A percentile compares a stretch with the other conserved stretches of the same genome.
phyloP scores from a whole-genome alignment of 192 early-diverging fungal genomes.

The Obelidium mucronatum region DNA sequence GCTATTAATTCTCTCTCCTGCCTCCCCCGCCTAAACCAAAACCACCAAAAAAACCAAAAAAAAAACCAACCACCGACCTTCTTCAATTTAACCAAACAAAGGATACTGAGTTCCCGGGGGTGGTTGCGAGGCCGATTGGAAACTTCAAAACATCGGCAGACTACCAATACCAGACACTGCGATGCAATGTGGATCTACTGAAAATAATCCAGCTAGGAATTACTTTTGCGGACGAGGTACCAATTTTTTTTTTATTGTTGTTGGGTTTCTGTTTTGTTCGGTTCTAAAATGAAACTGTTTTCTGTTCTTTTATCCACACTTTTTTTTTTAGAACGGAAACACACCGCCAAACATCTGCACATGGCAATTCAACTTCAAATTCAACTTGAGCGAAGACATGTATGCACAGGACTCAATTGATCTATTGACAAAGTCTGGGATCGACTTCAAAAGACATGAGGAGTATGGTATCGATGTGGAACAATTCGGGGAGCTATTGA shows the following conservation, averaged over 20 bases:
- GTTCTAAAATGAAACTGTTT: no score
- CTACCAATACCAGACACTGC: conserved; percentile 97
- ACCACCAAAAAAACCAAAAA: neutral
- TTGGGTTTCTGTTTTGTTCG: no score
- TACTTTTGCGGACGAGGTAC: conserved; percentile 83
- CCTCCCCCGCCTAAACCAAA: neutral
- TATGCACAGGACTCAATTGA: conserved; percentile 99
- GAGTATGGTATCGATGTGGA: conserved; percentile 95
- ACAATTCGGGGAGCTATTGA: conserved; percentile 97
- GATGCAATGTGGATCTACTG: conserved; percentile 97
- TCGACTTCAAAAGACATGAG: conserved; percentile 96
- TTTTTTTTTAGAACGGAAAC: conserved; percentile 65
- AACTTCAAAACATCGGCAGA: conserved; percentile 94
- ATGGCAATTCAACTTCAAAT: conserved; percentile 99
- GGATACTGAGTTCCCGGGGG: conserved; percentile 99
- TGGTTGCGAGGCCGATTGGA: conserved; percentile 98
- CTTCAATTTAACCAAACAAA: no score
- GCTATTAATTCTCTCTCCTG: neutral
- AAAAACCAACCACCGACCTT: no score
- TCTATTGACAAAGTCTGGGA: conserved; percentile 94
- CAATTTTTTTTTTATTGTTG: no score
- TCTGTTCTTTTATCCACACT: no score
- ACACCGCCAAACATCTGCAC: conserved; percentile 85
- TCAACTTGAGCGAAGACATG: conserved; percentile 93
- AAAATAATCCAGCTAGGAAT: conserved; percentile 99